Conservation (phyloP, 345 rosid species). For the Conringia planisiliqua region DNA sequence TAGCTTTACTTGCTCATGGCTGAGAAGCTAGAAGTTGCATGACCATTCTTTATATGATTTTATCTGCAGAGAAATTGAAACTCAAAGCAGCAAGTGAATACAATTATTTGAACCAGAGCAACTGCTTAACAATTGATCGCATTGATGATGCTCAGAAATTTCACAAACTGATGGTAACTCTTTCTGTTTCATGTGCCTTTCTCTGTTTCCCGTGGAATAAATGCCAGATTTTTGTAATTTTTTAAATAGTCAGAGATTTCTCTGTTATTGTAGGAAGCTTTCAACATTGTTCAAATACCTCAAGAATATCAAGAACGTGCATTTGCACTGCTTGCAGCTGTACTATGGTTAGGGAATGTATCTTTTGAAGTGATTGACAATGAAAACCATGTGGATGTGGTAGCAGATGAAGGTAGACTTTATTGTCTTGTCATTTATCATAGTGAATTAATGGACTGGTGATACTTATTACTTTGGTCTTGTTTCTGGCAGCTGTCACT, state of each 20-base stretch:
- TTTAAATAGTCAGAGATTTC: neutral
- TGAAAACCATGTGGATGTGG: conserved; percentile 81
- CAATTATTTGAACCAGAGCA: conserved; percentile 81
- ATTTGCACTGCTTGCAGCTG: conserved; percentile 73
- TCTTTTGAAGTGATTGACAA: conserved; percentile 61
- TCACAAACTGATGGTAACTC: conserved; percentile 60
- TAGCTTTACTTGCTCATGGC: neutral
- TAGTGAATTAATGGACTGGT: neutral
- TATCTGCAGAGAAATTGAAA: conserved; percentile 64
- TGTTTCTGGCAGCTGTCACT: conserved; percentile 52
- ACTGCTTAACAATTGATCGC: conserved; percentile 64
- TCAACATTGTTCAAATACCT: conserved; percentile 58
- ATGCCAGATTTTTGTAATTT: neutral
- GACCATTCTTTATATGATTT: neutral
- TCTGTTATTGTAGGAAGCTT: conserved; percentile 53
- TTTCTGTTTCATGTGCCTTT: neutral
- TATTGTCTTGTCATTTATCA: neutral
- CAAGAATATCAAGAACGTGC: conserved; percentile 69
- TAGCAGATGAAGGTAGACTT: conserved; percentile 68
- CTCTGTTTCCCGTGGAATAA: neutral
- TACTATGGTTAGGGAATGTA: conserved; percentile 88
- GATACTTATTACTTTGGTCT: conserved; percentile 1
- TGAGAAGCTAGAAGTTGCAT: neutral
- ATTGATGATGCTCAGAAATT: conserved; percentile 67
- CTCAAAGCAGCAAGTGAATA: conserved; percentile 72